Conservation (phyloP, 116 monocot species). For the Trichopus zeylanicus region DNA sequence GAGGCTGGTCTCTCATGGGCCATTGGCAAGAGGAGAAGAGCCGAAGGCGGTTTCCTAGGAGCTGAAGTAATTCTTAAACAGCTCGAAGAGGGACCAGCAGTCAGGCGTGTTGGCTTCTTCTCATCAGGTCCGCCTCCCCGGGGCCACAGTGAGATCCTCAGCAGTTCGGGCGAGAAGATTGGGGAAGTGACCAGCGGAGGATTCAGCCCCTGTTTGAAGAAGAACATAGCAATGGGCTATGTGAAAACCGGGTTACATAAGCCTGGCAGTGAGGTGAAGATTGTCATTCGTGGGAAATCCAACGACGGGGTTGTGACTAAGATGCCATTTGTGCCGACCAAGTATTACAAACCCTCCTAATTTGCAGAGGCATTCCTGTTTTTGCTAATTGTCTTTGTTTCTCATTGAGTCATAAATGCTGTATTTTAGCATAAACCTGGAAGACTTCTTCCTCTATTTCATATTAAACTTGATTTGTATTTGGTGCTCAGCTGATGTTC, state of each 20-base stretch:
- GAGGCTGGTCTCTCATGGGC: constrained; percentile 93
- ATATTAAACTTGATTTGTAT: background rate
- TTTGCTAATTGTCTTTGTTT: no score
- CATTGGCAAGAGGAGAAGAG: constrained; percentile 87
- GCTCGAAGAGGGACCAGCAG: constrained; percentile 62
- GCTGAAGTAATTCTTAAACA: constrained; percentile 82
- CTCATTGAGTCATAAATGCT: background rate
- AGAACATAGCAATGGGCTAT: constrained; percentile 97
- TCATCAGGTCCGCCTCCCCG: constrained; percentile 82
- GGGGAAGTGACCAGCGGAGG: constrained; percentile 97
- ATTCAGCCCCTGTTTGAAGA: constrained; percentile 94
- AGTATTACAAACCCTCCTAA: constrained; percentile 82
- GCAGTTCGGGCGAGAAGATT: constrained; percentile 42
- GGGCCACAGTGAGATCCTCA: constrained; percentile 67
- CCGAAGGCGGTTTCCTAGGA: constrained; percentile 92
- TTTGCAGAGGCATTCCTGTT: background rate
- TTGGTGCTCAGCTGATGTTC: no score
- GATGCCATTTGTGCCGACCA: constrained; percentile 96
- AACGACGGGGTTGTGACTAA: constrained; percentile 83
- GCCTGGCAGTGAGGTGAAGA: constrained; percentile 73
- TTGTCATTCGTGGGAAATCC: constrained; percentile 61
- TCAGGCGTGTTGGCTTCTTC: constrained; percentile 77
- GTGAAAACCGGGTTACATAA: constrained; percentile 86
- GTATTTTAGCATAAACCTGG: constrained; percentile 1
- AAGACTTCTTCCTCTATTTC: background rate